Base-by-base conservation (phyloP, 148 eudicot genomes). In the Fagopyrum homotropicum region DNA sequence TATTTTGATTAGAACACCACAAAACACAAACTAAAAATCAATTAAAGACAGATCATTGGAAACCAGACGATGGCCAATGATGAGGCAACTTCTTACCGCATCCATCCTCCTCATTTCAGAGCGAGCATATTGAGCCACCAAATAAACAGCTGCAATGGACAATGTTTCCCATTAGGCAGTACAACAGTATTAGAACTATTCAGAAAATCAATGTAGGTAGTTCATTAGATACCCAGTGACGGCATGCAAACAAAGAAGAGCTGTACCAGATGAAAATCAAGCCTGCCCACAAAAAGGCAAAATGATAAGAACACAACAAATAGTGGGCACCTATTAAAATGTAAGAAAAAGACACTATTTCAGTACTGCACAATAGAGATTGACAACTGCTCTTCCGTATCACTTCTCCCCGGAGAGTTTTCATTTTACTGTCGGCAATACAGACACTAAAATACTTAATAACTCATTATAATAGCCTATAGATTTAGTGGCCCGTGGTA, bases 241-340 rank as follows among this genome's bases (percentile, higher is more conserved):
- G 98, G 96, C 88, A 90, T 35, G 88, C 89, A 88, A 76, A 80
- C 96, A 79, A 91, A 91, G 85, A 94, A 90, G 69, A 94, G 85
- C 64, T 90, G 96, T 78, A 94, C 97, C 85, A 94, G 80, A 86
- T 90, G 96, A 79, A 90, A 91, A 81, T 94, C 97, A 9, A 94
- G 11, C 97, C 98, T 94, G 94, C 22, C 48, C 59, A 80, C 9
- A 9, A 26, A 69, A 77, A 72, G 76, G 71, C 5, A 72, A 44
- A 74, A 51, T 52, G 54, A 74, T 83, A 16, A 77, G 83, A 79
- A 29, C 77, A 64, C 54, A 72, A 64, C 12, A 35, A 79, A 73
- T 35, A 75, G 17, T 57, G 9, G 52, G 47, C 6, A 69, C 19
- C 72, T 16, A 47, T 54, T 43, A 59, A 59, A 30, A 11, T n/a